Base-by-base conservation (phyloP, 1,284 basidiomycete genomes). In the Tylopilus orsonianus region DNA sequence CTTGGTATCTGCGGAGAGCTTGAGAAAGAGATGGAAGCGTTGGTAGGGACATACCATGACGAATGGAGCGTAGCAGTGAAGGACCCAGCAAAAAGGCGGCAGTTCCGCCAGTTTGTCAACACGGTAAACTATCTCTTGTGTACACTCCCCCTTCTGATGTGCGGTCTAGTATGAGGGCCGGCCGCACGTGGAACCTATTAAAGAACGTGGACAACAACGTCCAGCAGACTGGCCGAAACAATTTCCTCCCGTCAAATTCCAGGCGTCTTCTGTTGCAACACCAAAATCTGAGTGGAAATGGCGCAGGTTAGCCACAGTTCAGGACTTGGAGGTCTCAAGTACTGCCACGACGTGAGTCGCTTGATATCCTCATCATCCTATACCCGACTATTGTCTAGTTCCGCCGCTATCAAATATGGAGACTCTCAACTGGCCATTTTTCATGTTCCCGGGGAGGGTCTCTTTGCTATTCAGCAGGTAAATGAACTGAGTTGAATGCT, bases 1-100 rank as follows among this genome's bases (percentile, higher is more conserved):
- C 76, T 91, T 1, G 85, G 86, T 4, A 88, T 91, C 56, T 89
- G 87, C 60, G 72, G 68, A 13, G 82, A 88, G 33, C 74, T 90
- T 6, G 87, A 90, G 53, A 70, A 69, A n/a, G 75, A 84, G 39
- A 90, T 90, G 86, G 74, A 81, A 35, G 69, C 72, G 16, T 71
- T 90, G 2, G 75, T 90, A 4, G 78, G 75, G 13, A 82, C 83
- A 3, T 90, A 85, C 62, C 73, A 79, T 53, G 81, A 85, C 60
- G 87, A 90, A 63, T 90, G 87, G 87, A 79, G 77, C 13, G 71
- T 70, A 24, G 85, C 85, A 4, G 79, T 89, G 3, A 70, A 77
- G 45, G 62, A 67, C 54, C 80, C 79, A 1, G 68, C 62, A 8
- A 73, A 75, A 33, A 72, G 79, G 46, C 77, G 75, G 52, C 72